phyloP scores from a whole-genome alignment of 768 basidiomycete genomes.

The Naganishia antarctica region DNA sequence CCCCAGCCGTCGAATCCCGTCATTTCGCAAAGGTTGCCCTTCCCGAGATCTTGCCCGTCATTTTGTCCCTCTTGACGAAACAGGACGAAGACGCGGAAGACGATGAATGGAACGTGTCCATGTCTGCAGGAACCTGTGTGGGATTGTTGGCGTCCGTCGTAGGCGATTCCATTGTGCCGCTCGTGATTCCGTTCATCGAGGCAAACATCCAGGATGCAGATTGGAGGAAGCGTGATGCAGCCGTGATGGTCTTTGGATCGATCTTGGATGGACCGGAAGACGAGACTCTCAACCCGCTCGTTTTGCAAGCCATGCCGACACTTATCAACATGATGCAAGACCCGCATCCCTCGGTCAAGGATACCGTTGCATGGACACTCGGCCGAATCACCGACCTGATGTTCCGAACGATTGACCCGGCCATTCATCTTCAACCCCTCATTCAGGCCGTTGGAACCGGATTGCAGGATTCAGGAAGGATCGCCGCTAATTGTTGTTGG shows the following conservation, averaged over 20 bases:
- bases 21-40: constrained; percentile 92
- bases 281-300: constrained; percentile 75
- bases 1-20: constrained; percentile 74
- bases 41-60: constrained; percentile 88
- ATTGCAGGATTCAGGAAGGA: constrained; percentile 72
- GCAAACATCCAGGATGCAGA: constrained; percentile 79
- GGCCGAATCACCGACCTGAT: constrained; percentile 90
- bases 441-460: constrained; percentile 77
- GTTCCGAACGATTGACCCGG: constrained; percentile 77
- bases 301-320: constrained; percentile 86
- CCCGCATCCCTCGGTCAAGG: constrained; percentile 76
- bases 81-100: constrained; percentile 97
- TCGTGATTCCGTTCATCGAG: constrained; percentile 97
- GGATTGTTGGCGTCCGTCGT: constrained; percentile 83
- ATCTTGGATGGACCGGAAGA: constrained; percentile 96
- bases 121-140: constrained; percentile 92
- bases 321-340: constrained; percentile 95
- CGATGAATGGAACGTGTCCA: constrained; percentile 97
- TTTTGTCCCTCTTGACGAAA: constrained; percentile 77
- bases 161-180: constrained; percentile 80
- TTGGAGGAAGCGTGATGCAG: constrained; percentile 95
- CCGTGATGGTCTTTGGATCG: constrained; percentile 96
- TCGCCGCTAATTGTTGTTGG: constrained; percentile 92
- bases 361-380: constrained; percentile 96
- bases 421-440: constrained; percentile 77